Evolutionary conservation across 257 asterid species (phyloP), one percentile per base, ranked within the genome.

Genomic region (Hygrophila difformis): DNA sequence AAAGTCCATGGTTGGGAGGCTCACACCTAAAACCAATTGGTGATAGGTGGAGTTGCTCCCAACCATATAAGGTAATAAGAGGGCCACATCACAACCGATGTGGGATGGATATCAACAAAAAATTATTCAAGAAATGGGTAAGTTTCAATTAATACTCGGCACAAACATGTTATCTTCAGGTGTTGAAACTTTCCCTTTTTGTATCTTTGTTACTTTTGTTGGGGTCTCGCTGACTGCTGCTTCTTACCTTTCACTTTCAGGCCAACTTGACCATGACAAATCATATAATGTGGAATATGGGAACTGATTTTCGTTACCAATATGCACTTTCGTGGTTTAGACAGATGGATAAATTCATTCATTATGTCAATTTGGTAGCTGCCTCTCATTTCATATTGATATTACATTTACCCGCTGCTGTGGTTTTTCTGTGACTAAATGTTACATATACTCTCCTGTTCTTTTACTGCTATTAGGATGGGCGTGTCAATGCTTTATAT

Each of bases 261-360:
- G 93, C 93, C 31, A 74, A 74, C 39, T 51, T 77, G 17, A 81
- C 93, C 54, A 69, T 81, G 71, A 71, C 87, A 50, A 81, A 81
- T 62, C 93, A 81, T 58, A 59, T 81, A 56, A 81, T 81, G 93
- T 81, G 93, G 93, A 67, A 75, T 44, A 81, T 81, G 93, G 93
- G 93, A 53, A 77, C 81, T 46, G 93, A 81, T 77, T 81, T 81
- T 39, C 84, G 81, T 12, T 81, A 81, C 67, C 93, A 81, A 46
- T 81, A 77, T 63, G 93, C 93, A 31, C 63, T 50, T 62, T 77
- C 93, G 52, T 81, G 93, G 93, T 81, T 77, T 60, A 69, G 93
- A 53, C 79, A 81, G 76, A 77, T 81, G 81, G 93, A 81, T 68
- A 81, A 81, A 69, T 74, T 81, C 70, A 74, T 77, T 67, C 93